Conservation (phyloP, 2,329 filamentous ascomycete species). For the Aureobasidium sp. region DNA sequence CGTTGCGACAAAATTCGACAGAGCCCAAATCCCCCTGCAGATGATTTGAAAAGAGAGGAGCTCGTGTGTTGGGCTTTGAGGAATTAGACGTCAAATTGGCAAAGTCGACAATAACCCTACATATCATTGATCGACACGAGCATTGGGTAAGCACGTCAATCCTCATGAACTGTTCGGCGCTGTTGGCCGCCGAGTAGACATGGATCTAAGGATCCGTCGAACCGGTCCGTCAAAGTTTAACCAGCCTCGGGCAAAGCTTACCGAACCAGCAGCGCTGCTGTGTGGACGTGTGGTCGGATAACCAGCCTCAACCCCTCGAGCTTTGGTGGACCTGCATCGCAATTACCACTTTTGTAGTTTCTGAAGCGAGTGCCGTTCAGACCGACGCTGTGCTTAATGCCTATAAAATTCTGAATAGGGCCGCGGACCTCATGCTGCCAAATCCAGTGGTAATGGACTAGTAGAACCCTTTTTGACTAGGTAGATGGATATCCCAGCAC, state of each 20-base stretch:
- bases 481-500: background rate
- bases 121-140: background rate
- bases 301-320: background rate
- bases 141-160: background rate
- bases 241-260: background rate
- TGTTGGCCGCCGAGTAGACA: background rate
- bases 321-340: background rate
- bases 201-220: background rate
- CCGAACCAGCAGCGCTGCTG: background rate
- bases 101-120: background rate
- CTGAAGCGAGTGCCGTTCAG: background rate
- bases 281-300: background rate
- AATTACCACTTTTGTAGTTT: no score
- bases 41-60: background rate
- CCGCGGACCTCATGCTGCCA: background rate
- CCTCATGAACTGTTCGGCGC: background rate
- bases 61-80: background rate
- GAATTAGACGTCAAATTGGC: background rate
- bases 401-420: background rate
- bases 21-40: background rate
- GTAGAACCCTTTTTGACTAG: background rate
- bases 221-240: conserved; percentile 4
- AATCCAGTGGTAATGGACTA: background rate
- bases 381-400: background rate
- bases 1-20: background rate